Evolutionary conservation across 495 filamentous ascomycete genomes (phyloP).

Genomic region (Penicillium simplicissimum): DNA sequence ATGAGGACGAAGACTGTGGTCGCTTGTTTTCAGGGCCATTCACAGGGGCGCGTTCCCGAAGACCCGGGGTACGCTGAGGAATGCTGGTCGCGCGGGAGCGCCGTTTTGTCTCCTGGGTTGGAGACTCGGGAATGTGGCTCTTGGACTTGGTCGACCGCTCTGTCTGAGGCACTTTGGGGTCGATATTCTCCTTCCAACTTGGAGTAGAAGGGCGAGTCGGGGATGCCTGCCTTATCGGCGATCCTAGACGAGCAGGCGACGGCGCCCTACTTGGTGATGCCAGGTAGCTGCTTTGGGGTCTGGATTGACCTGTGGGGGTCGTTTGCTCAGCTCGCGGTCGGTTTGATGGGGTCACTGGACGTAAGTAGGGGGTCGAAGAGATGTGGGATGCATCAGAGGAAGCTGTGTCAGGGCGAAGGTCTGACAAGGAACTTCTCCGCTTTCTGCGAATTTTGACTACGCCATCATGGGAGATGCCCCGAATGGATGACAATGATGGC

Average conservation of each 20-base stretch:
- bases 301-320: conserved; percentile 37
- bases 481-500: conserved; percentile 38
- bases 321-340: conserved; percentile 31
- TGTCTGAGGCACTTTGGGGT: conserved; percentile 34
- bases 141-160: conserved; percentile 41
- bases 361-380: conserved; percentile 38
- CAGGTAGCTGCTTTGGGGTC: conserved; percentile 38
- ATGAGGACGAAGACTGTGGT: conserved; percentile 35
- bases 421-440: conserved; percentile 87
- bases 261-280: conserved; percentile 33
- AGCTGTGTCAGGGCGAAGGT: conserved; percentile 67
- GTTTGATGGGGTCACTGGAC: conserved; percentile 40
- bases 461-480: conserved; percentile 36
- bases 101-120: conserved; percentile 45
- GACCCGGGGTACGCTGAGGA: conserved; percentile 48
- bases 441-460: conserved; percentile 63
- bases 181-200: conserved; percentile 59
- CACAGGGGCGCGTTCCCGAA: conserved; percentile 54
- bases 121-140: conserved; percentile 41
- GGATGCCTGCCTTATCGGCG: conserved; percentile 40
- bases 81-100: conserved; percentile 55
- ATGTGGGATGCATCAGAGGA: conserved; percentile 37
- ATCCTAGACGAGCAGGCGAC: conserved; percentile 35
- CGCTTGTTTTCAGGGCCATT: conserved; percentile 42
- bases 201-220: conserved; percentile 47